phyloP scores from a whole-genome alignment of 371 early-diverging fungal species.

The Basidiobolus meristosporus region DNA sequence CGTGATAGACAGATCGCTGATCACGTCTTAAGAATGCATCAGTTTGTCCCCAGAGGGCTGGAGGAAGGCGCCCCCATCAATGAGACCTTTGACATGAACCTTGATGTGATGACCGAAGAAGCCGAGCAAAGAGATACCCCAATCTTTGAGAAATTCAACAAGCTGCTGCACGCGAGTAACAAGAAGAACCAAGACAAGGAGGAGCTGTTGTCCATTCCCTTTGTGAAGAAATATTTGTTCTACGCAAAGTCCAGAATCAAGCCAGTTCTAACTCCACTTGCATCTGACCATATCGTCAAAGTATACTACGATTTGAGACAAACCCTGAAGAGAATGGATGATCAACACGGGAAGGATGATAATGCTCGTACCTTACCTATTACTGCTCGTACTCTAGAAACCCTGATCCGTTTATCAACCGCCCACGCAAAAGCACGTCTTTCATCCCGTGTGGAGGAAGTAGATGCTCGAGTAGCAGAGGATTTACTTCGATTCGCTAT shows the following conservation, averaged over 20 bases:
- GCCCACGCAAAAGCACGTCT: slow-evolving; percentile 97
- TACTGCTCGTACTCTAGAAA: slow-evolving; percentile 97
- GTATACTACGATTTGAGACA: slow-evolving; percentile 68
- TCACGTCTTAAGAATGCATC: slow-evolving; percentile 87
- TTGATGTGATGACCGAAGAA: slow-evolving; percentile 2
- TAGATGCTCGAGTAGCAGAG: slow-evolving; percentile 75
- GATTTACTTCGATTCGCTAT: slow-evolving; percentile 76
- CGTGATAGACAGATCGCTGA: slow-evolving; percentile 75
- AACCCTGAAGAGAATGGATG: no score
- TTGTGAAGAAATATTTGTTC: slow-evolving; percentile 68
- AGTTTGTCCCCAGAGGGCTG: slow-evolving; percentile 66
- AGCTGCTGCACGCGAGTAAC: slow-evolving; percentile 11
- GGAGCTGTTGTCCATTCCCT: slow-evolving; percentile 48
- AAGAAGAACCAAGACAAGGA: slow-evolving; percentile 9
- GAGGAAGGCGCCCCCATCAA: slow-evolving; percentile 10
- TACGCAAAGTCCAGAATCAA: slow-evolving; percentile 59
- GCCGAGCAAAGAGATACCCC: slow-evolving; percentile 26
- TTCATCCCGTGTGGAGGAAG: slow-evolving; percentile 54
- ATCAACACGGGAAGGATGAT: no score
- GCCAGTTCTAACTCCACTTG: slow-evolving; percentile 46
- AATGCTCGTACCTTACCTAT: slow-evolving; percentile 73
- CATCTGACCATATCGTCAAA: slow-evolving; percentile 59
- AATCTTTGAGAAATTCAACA: slow-evolving; percentile 72
- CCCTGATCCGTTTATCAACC: slow-evolving; percentile 94
- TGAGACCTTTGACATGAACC: not conserved